Base-by-base conservation (phyloP, 306 rosid genomes). In the Quercus rubra region DNA sequence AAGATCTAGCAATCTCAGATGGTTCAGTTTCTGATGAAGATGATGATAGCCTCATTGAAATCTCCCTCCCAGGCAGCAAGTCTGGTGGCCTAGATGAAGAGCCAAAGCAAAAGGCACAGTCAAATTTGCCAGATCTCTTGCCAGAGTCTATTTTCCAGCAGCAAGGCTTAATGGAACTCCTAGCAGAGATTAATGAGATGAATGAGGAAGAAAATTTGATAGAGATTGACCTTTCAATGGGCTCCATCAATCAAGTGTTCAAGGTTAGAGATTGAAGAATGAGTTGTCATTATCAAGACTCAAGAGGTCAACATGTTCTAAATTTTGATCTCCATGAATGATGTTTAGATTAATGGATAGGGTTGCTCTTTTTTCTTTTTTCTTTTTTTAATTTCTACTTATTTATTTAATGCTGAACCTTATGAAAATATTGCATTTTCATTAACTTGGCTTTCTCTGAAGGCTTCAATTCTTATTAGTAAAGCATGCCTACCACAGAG, bases 151-250 rank as follows among this genome's bases (percentile, higher is more conserved):
- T 83, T 46, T 82, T 84, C 76, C 75, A 59, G 76, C 82, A 91
- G 43, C 80, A 76, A 69, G 81, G 82, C 27, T 71, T 87, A 6
- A 56, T 77, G 83, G 92, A 89, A 73, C 80, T 89, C 21, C 75
- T 89, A n/a, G 89, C 71, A 83, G 93, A 91, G 71, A 81, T 85
- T 12, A 89, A 80, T 78, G 87, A 79, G 63, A 85, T 88, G 83
- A 90, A 85, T 27, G 94, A 89, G 74, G 93, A 91, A 83, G 96
- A 91, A 11, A 91, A 81, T 70, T 81, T 91, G 18, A 87, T 91
- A 73, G 96, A 91, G 81, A 91, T 91, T 84, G 96, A 91, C 81
- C 85, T 91, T 73, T 88, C 95, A 25, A 72, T 80, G 84, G 90
- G 93, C 76, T 82, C 77, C 55, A 78, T 10, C 54, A 41, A 41